Evolutionary conservation across 2,329 filamentous ascomycete species (phyloP).

Genomic region (Aspergillus clavatus): DNA sequence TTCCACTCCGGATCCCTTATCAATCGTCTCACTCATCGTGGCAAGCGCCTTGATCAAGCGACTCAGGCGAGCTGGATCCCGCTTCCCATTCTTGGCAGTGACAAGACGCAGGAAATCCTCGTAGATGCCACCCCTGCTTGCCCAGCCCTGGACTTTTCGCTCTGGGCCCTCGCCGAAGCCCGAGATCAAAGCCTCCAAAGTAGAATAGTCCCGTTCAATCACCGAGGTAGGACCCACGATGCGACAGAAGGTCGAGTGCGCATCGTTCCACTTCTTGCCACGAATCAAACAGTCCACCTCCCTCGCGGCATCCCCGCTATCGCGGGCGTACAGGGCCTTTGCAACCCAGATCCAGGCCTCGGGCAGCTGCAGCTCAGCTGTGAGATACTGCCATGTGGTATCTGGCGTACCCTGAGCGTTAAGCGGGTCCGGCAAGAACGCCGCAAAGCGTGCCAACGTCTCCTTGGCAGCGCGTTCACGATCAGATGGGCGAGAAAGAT

Average conservation of each 20-base stretch:
- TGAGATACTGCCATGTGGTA: slow-evolving; percentile 55
- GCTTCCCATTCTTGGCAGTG: slow-evolving; percentile 34
- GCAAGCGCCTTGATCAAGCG: slow-evolving; percentile 47
- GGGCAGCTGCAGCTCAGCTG: slow-evolving; percentile 65
- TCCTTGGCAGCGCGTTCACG: slow-evolving; percentile 67
- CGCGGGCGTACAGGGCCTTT: slow-evolving; percentile 75
- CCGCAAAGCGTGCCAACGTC: slow-evolving; percentile 68
- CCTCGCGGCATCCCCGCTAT: slow-evolving; percentile 60
- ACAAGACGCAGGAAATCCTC: slow-evolving; percentile 55
- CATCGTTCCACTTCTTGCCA: slow-evolving; percentile 70
- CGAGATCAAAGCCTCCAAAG: slow-evolving; percentile 63
- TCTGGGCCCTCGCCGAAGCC: slow-evolving; percentile 63
- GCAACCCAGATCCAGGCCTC: slow-evolving; percentile 79
- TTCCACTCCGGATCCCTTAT: slow-evolving; percentile 49
- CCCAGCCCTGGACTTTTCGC: slow-evolving; percentile 66
- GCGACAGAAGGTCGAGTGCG: slow-evolving; percentile 75
- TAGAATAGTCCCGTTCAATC: slow-evolving; percentile 73
- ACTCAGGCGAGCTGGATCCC: slow-evolving; percentile 39
- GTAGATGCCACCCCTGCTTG: slow-evolving; percentile 75
- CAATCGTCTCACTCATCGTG: slow-evolving; percentile 36
- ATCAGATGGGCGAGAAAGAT: slow-evolving; percentile 60
- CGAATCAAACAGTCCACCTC: slow-evolving; percentile 78
- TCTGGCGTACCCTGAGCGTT: slow-evolving; percentile 40
- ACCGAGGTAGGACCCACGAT: slow-evolving; percentile 77
- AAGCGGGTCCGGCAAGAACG: slow-evolving; percentile 56